Evolutionary conservation across 108 stramenopile species (phyloP), one percentile per base, ranked within the genome.

Genomic region (Cyclotella baltica): DNA sequence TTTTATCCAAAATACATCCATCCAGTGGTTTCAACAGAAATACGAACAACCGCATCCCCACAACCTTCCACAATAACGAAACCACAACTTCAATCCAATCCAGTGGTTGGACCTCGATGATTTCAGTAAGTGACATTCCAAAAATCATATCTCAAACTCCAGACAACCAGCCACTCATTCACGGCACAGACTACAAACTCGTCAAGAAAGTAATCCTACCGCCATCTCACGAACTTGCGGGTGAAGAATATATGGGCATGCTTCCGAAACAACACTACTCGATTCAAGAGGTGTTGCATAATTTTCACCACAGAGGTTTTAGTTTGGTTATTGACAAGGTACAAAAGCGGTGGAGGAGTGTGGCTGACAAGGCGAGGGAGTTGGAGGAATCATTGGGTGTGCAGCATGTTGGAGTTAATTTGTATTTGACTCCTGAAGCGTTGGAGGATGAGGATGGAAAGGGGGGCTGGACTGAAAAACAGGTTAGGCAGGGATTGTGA

Each of bases 161-260:
- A 27, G 10, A 67, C 13, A 28, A 18, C 9, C 47, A 35, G 1
- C 78, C 78, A 0, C 11, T 67, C 1, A 59, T 59, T 2, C 72
- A 80, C 52, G 70, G 70, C 11, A 22, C 33, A 35, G 78, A 80
- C 38, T 80, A 75, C 64, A 80, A 67, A 35, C 25, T 80, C 19
- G 73, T 74, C 11, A 70, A 71, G 34, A 80, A 80, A 68, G 52
- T 80, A 5, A 20, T 80, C 15, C 51, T 48, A 28, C 59, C 53
- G 15, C 70, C 37, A 15, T 50, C 70, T 10, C 53, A 40, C 56
- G 28, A 70, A 48, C 2, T 20, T 4, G 53, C 47, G 29, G 72
- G 72, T 29, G 73, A 80, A 59, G 78, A 80, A 67, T 67, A 67
- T 28, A 51, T 59, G 37, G 78, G 78, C 3, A 80, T 80, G 55